Evolutionary conservation across 192 early-diverging fungal genomes (phyloP), one percentile per base, ranked within the genome.

Genomic region (Coemansia sp.): DNA sequence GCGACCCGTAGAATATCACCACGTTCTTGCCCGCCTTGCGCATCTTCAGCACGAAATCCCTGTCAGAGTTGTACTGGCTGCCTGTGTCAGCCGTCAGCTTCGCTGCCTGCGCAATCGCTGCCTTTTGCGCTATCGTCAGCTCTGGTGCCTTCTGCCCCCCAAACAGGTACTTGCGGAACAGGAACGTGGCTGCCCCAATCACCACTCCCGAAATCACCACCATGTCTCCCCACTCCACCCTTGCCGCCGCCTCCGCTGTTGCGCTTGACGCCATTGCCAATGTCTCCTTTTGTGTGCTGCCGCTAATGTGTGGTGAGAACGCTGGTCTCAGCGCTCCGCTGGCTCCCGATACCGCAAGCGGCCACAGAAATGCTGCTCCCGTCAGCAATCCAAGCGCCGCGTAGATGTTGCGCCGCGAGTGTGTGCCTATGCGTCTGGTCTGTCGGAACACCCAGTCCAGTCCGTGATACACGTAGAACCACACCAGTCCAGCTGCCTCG

Each of bases 1-100:
- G 97, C 22, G 94, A 96, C 48, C 97, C 97, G 66, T 94, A 99
- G 67, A 99, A 94, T 33, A 95, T 77, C 34, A 95, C 86, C 30
- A 94, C 85, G 55, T 89, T 85, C 61, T 90, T 87, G 61, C 83
- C 87, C 2, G 68, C 70, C 34, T 69, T 75, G 61, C 70, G 73
- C 76, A 83, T 79, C 71, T 74, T 72, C n/a, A 62, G 37, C 29
- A 83, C 74, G 72, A 83, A 76, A 63, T 80, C 75, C 17, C 67
- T 50, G 19, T 74, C 72, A 0, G 60, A 54, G 53, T 63, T 66
- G 48, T 74, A 72, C 61, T 68, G 65, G 55, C 50, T 65, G 36
- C 31, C 20, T 8, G 38, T 50, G 19, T 44, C 50, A 2, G 47
- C 47, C 3, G 41, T 50, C 30, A 38, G 41, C 4, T 33, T 33